Conservation (phyloP, 768 basidiomycete genomes). For the Lactarius hatsudake region DNA sequence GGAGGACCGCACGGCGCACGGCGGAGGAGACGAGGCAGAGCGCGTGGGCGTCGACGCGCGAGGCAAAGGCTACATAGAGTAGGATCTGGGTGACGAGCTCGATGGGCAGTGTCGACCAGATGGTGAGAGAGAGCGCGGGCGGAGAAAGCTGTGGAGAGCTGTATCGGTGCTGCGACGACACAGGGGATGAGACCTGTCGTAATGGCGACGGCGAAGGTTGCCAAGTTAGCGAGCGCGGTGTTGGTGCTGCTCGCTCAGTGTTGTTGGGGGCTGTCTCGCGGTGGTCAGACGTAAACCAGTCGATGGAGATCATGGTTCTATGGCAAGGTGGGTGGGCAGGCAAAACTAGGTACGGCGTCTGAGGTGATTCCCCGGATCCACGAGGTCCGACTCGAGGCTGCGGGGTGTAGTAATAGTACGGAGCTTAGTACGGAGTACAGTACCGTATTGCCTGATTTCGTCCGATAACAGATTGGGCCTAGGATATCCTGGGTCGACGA, state of each 20-base stretch:
- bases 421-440: neutral
- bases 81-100: constrained; percentile 26
- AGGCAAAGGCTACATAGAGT: constrained; percentile 22
- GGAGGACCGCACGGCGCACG: constrained; percentile 27
- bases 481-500: neutral
- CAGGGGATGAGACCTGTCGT: constrained; percentile 9
- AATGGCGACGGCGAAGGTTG: constrained; percentile 22
- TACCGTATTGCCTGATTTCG: neutral
- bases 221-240: constrained; percentile 21
- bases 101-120: constrained; percentile 25
- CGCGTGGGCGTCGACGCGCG: constrained; percentile 20
- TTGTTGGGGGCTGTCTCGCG: constrained; percentile 1
- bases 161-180: neutral
- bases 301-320: constrained; percentile 12
- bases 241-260: constrained; percentile 3
- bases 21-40: constrained; percentile 29
- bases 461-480: neutral
- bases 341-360: neutral
- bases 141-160: neutral
- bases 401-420: neutral
- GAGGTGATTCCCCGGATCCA: neutral
- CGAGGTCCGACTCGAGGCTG: constrained; percentile 13
- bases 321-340: neutral
- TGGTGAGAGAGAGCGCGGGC: neutral
- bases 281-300: constrained; percentile 8